Evolutionary conservation across 2,329 filamentous ascomycete genomes (phyloP).

Genomic region (Colletotrichum neosansevieriae): DNA sequence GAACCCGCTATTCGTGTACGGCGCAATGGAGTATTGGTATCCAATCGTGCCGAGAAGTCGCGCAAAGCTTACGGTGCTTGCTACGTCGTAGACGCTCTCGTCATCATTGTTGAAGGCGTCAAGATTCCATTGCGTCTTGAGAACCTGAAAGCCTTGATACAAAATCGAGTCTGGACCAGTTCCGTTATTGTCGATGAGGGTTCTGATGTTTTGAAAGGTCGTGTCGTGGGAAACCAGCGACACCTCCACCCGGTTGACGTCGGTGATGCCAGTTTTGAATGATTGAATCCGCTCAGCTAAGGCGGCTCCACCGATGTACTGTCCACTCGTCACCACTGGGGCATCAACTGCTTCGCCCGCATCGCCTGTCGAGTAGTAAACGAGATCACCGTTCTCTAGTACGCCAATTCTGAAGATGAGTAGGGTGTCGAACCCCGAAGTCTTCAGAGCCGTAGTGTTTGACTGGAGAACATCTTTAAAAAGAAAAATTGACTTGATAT

Average conservation of each 20-base stretch:
- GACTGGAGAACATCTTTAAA: constrained; percentile 61
- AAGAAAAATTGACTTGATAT: constrained; percentile 48
- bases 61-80: constrained; percentile 56
- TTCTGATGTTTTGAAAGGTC: constrained; percentile 48
- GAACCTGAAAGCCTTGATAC: constrained; percentile 54
- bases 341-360: constrained; percentile 52
- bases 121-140: constrained; percentile 56
- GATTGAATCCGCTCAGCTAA: constrained; percentile 58
- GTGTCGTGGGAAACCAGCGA: constrained; percentile 55
- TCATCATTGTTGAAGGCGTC: constrained; percentile 62
- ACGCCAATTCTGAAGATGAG: constrained; percentile 60
- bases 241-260: constrained; percentile 55
- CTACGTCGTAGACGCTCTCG: constrained; percentile 56
- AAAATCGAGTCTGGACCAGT: constrained; percentile 49
- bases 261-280: constrained; percentile 51
- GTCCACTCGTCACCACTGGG: constrained; percentile 47
- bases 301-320: constrained; percentile 62
- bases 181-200: constrained; percentile 52
- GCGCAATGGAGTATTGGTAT: constrained; percentile 57
- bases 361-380: constrained; percentile 58
- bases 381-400: constrained; percentile 56
- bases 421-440: constrained; percentile 56
- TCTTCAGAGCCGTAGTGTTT: constrained; percentile 54
- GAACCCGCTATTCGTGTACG: constrained; percentile 55
- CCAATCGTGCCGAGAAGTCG: constrained; percentile 55